phyloP scores from a whole-genome alignment of 768 basidiomycete genomes.

The Cubamyces sp. region DNA sequence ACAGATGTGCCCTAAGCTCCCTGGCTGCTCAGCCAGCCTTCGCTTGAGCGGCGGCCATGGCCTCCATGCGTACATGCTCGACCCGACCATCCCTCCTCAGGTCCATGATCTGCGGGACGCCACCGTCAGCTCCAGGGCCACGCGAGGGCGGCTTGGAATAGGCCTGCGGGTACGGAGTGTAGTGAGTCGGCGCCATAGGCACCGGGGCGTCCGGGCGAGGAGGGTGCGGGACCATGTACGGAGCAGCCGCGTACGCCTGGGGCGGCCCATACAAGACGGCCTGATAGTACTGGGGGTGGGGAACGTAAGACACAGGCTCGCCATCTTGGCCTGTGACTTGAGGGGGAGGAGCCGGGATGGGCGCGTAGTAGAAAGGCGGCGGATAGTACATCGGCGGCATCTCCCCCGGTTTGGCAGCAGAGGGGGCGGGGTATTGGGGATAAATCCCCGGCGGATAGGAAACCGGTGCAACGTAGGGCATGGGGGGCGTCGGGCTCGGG shows the following conservation, averaged over 20 bases:
- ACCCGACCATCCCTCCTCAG: conserved; percentile 19
- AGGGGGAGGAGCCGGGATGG: conserved; percentile 42
- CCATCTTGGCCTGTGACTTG: conserved; percentile 47
- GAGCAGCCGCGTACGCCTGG: conserved; percentile 40
- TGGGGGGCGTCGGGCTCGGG: conserved; percentile 47
- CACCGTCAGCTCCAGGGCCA: conserved; percentile 28
- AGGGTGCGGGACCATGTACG: conserved; percentile 48
- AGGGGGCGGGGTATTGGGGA: conserved; percentile 51
- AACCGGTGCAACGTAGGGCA: conserved; percentile 56
- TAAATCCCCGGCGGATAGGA: conserved; percentile 60
- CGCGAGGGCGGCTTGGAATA: conserved; percentile 46
- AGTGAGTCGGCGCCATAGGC: conserved; percentile 29
- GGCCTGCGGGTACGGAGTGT: conserved; percentile 43
- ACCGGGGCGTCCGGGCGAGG: conserved; percentile 25
- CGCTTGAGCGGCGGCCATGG: conserved; percentile 8
- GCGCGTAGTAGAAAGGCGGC: conserved; percentile 48
- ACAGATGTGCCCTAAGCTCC: background rate
- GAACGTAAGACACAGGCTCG: conserved; percentile 44
- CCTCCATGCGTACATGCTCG: conserved; percentile 14
- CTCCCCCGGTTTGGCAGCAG: conserved; percentile 55
- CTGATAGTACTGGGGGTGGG: conserved; percentile 48
- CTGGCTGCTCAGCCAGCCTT: conserved; percentile 5
- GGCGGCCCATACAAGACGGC: conserved; percentile 47
- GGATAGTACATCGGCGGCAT: conserved; percentile 56
- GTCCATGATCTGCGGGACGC: conserved; percentile 27